Conservation (phyloP, 805 yeast species). For the Kuraishia molischiana region DNA sequence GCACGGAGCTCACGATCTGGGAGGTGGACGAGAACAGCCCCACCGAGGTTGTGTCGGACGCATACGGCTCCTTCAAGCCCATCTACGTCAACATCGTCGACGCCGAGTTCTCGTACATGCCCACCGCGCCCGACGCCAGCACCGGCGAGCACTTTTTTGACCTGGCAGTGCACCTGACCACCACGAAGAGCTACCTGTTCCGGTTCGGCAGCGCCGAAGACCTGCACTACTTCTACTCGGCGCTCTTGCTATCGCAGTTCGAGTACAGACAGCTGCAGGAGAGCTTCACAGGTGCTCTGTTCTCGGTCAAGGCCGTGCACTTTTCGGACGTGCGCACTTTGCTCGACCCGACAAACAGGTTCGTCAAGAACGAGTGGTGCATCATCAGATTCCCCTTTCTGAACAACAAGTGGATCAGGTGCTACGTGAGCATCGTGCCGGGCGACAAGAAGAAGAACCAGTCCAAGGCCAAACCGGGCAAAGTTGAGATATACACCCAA, state of each 20-base stretch:
- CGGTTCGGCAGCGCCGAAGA: slow-evolving; percentile 16
- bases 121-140: slow-evolving; percentile 1
- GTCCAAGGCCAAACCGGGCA: slow-evolving; percentile 33
- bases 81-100: slow-evolving; percentile 45
- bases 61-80: slow-evolving; percentile 32
- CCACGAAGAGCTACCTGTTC: slow-evolving; percentile 12
- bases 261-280: slow-evolving; percentile 50
- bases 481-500: slow-evolving; percentile 41
- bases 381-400: slow-evolving; percentile 50
- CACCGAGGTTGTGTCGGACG: slow-evolving; percentile 16
- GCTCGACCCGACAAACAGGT: slow-evolving; percentile 38
- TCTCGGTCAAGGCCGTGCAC: slow-evolving; percentile 46
- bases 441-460: slow-evolving; percentile 15
- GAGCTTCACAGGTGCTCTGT: slow-evolving; percentile 54
- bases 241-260: slow-evolving; percentile 42
- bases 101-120: slow-evolving; percentile 16
- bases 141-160: slow-evolving; percentile 4
- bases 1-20: slow-evolving; percentile 46
- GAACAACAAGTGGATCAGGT: slow-evolving; percentile 49
- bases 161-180: slow-evolving; percentile 15
- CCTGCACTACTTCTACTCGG: slow-evolving; percentile 25
- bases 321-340: slow-evolving; percentile 51
- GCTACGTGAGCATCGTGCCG: slow-evolving; percentile 41
- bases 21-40: slow-evolving; percentile 23
- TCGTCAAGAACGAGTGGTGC: slow-evolving; percentile 49